Conservation (phyloP, 176 grass and related monocot species). For the Aechmea fasciata region DNA sequence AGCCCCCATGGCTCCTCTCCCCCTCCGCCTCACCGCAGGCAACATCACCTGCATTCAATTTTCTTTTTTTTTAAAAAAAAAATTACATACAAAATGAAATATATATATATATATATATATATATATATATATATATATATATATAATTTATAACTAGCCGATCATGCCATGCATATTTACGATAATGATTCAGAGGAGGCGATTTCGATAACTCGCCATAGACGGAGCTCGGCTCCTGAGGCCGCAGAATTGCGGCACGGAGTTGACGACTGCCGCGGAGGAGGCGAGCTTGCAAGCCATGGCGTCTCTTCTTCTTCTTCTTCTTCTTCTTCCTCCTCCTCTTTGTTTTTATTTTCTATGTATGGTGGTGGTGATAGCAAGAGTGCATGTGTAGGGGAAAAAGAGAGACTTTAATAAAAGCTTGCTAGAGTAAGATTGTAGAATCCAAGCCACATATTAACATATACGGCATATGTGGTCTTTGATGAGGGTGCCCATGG, state of each 20-base stretch:
- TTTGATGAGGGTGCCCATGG: slow-evolving; percentile 27
- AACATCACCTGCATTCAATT: slow-evolving; percentile 21
- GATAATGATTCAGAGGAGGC: background rate
- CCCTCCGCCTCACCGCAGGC: slow-evolving; percentile 28
- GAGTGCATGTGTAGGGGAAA: background rate
- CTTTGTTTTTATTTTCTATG: background rate
- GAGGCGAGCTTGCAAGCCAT: slow-evolving; percentile 74
- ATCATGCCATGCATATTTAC: too few relatives aligned
- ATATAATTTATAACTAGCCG: too few relatives aligned
- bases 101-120: too few relatives aligned
- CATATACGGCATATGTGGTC: slow-evolving; percentile 42
- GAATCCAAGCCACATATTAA: slow-evolving; percentile 33
- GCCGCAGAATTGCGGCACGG: slow-evolving; percentile 55
- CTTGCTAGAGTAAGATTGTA: background rate
- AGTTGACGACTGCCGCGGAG: slow-evolving; percentile 34
- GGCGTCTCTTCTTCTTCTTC: background rate
- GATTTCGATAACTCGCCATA: slow-evolving; percentile 23
- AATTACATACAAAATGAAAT: too few relatives aligned
- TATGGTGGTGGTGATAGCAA: background rate
- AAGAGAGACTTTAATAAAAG: slow-evolving; percentile 44
- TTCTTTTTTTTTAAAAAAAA: background rate
- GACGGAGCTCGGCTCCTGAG: slow-evolving; percentile 37
- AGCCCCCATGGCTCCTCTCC: slow-evolving; percentile 45
- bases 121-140: too few relatives aligned
- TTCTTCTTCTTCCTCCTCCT: background rate